These are phyloP conservation scores for Dactylellina haptotyla DNA, from an alignment of 2,329 filamentous ascomycete species.

Conservation along the genomic window DNA sequence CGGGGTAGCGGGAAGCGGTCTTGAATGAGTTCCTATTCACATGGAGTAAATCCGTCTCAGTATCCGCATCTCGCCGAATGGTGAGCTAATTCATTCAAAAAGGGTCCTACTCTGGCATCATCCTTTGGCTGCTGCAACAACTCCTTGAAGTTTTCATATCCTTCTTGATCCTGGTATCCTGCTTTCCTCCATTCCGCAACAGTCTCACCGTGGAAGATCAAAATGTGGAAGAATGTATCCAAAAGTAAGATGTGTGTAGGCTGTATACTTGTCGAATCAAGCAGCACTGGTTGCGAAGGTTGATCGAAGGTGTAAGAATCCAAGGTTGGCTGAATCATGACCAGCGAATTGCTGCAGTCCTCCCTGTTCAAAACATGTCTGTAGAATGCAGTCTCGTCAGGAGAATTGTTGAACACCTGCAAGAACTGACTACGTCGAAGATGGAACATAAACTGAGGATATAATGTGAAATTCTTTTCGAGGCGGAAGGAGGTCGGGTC, in stretches of 20 bases:
- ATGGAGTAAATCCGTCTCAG: constrained; percentile 23
- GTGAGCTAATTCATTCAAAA: not conserved
- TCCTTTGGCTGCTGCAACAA: constrained; percentile 94
- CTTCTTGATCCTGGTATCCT: constrained; percentile 96
- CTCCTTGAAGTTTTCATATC: constrained; percentile 93
- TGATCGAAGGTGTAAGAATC: constrained; percentile 98
- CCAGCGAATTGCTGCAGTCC: constrained; percentile 92
- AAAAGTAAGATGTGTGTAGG: constrained; percentile 91
- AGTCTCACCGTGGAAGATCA: constrained; percentile 98
- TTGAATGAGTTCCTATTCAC: constrained; percentile 83
- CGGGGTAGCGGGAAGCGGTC: constrained; percentile 97
- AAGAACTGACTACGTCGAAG: constrained; percentile 95
- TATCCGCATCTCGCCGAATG: constrained; percentile 6
- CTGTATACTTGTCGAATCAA: constrained; percentile 96
- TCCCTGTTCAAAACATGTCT: constrained; percentile 96
- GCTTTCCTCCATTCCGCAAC: constrained; percentile 98
- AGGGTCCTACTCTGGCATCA: constrained; percentile 80
- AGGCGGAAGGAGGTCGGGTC: constrained; percentile 95
- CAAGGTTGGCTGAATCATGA: constrained; percentile 98
- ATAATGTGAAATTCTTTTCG: constrained; percentile 98
- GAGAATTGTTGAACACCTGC: constrained; percentile 99
- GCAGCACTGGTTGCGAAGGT: constrained; percentile 87
- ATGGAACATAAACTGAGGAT: constrained; percentile 99
- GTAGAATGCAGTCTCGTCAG: constrained; percentile 99
- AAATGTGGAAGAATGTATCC: constrained; percentile 99